Base-by-base conservation (phyloP, 1,139 yeast species). In the Kodamaea derodonti region DNA sequence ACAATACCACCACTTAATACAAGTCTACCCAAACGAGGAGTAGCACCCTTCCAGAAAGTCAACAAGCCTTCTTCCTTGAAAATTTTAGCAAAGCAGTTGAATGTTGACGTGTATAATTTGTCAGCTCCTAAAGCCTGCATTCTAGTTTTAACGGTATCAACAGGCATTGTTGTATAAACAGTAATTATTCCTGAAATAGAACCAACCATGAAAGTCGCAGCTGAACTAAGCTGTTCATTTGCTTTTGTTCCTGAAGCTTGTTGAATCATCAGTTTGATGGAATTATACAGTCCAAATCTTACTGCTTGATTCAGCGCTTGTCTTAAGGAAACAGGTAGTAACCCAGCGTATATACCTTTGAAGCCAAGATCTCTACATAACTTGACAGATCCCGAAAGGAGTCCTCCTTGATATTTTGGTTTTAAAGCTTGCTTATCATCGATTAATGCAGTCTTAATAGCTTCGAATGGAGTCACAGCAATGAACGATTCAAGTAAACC, bases 21-120 rank as follows among this genome's bases (percentile, higher is more conserved):
- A 54, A 92, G 72, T 49, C 98, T 75, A 3, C 97, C 98, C 45
- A 92, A 68, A 54, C 98, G 73, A 33, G 98, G 98, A 2, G 97
- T 90, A 27, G 97, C 96, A 40, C 98, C 98, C 62, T 86, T 86
- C 98, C 98, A 92, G 65, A 88, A 87, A 4, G 97, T 84, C 51
- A 78, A 65, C 44, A 88, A 61, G n/a, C 98, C 97, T 62, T 92
- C 98, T 37, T 90, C 83, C 54, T 69, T 82, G 59, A 84, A 84
- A 36, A 92, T 82, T 45, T 75, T 79, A 23, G 65, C 75, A 51
- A 92, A 90, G 61, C 97, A 92, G 60, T 90, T 76, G 30, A 83
- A 18, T 0, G 97, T 90, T 29, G 90, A 78, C 4, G 72, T 58
- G 62, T 92, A 92, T 51, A 72, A 60, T 46, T 75, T 72, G 38